These are phyloP conservation scores for Hortaea sp. DNA, from an alignment of 2,329 filamentous ascomycete species.

Conservation along the genomic window DNA sequence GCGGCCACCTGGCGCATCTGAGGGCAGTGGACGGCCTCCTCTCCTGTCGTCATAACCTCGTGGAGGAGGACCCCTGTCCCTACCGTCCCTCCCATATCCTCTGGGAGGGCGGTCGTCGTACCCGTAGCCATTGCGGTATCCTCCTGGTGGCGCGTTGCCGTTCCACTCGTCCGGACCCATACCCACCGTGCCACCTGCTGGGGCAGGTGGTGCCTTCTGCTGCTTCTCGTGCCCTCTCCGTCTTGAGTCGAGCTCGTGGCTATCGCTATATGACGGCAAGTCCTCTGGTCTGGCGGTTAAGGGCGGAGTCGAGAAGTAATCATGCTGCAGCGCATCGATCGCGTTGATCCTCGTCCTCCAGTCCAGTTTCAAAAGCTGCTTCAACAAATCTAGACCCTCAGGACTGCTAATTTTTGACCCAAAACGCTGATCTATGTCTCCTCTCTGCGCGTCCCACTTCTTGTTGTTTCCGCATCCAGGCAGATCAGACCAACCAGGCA, in stretches of 20 bases:
- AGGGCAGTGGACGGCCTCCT: conserved; percentile 11
- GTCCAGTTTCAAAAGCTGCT: conserved; percentile 75
- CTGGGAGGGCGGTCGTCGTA: conserved; percentile 14
- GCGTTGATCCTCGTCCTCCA: conserved; percentile 86
- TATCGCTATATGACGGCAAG: conserved; percentile 85
- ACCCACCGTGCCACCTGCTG: conserved; percentile 82
- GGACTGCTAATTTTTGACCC: conserved; percentile 38
- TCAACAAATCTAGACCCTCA: conserved; percentile 66
- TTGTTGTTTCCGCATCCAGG: conserved; percentile 71
- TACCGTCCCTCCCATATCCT: conserved; percentile 26
- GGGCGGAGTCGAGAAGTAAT: conserved; percentile 76
- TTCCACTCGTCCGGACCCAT: conserved; percentile 56
- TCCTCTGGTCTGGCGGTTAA: conserved; percentile 73
- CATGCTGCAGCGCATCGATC: conserved; percentile 82
- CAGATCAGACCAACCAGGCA: conserved; percentile 81
- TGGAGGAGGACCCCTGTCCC: conserved; percentile 23
- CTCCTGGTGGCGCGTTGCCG: conserved; percentile 27
- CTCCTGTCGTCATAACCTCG: conserved; percentile 17
- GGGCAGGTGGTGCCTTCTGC: conserved; percentile 75
- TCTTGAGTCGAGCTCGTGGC: conserved; percentile 80
- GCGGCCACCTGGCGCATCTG: conserved; percentile 8
- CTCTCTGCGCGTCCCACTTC: conserved; percentile 47
- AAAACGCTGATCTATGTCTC: conserved; percentile 65
- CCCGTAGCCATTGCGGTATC: conserved; percentile 17
- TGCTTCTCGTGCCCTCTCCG: conserved; percentile 82